Conservation (phyloP, 2,329 filamentous ascomycete species). For the Raffaelea albimanens region DNA sequence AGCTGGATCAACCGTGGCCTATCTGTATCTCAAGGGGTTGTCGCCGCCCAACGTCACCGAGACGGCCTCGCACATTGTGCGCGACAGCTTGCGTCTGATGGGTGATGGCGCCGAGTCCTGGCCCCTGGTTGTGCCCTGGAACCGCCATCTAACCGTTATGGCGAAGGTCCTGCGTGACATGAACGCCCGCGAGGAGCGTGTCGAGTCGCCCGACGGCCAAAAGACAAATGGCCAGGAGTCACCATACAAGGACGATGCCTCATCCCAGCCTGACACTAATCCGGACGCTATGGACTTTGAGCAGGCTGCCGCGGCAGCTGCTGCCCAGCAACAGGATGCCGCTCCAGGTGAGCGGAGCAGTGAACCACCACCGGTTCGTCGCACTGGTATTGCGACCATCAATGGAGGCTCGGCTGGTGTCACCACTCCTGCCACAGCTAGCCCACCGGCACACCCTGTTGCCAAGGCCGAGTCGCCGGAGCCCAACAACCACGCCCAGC, state of each 20-base stretch:
- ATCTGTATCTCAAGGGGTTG: slow-evolving; percentile 52
- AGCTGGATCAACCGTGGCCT: slow-evolving; percentile 50
- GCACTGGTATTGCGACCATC: slow-evolving; percentile 48
- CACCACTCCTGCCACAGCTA: slow-evolving; percentile 36
- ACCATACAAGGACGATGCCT: slow-evolving; percentile 44
- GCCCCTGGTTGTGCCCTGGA: slow-evolving; percentile 51
- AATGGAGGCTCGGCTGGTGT: slow-evolving; percentile 44
- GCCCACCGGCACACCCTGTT: slow-evolving; percentile 22
- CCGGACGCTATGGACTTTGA: slow-evolving; percentile 51
- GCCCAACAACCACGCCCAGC: slow-evolving; percentile 14
- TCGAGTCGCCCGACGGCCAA: slow-evolving; percentile 25
- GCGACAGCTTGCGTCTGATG: slow-evolving; percentile 50
- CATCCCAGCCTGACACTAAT: slow-evolving; percentile 45
- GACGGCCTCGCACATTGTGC: slow-evolving; percentile 46
- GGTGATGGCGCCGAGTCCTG: slow-evolving; percentile 49
- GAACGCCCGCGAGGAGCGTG: slow-evolving; percentile 24
- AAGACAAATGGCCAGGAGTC: slow-evolving; percentile 20
- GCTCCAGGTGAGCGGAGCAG: slow-evolving; percentile 37
- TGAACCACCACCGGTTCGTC: slow-evolving; percentile 42
- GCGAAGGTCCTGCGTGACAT: slow-evolving; percentile 49
- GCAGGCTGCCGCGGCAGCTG: slow-evolving; percentile 27
- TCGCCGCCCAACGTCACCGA: slow-evolving; percentile 47
- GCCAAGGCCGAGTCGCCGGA: slow-evolving; percentile 24
- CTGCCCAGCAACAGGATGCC: slow-evolving; percentile 24
- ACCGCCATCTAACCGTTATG: slow-evolving; percentile 52